phyloP scores from a whole-genome alignment of 805 yeast species.

The Wickerhamomyces tratensis region DNA sequence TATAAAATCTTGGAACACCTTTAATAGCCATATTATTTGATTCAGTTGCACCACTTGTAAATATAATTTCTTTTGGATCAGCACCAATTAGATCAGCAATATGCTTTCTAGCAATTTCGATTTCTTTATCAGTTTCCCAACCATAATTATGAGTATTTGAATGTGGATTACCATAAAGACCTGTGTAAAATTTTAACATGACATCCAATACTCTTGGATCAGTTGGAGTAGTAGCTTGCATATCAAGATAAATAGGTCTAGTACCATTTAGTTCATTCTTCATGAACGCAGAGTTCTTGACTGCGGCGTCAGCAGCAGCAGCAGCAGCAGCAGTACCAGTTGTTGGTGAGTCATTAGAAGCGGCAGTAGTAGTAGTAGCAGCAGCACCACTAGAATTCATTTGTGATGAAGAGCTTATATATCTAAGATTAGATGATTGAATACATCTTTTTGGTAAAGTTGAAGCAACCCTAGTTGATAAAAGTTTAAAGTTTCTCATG shows the following conservation, averaged over 20 bases:
- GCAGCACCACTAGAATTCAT: slow-evolving; percentile 6
- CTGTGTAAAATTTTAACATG: slow-evolving; percentile 81
- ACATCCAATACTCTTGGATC: slow-evolving; percentile 93
- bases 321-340: slow-evolving; percentile 6
- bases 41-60: slow-evolving; percentile 98
- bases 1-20: slow-evolving; percentile 92
- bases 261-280: slow-evolving; percentile 43
- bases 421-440: too few relatives aligned
- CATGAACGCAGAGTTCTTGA: slow-evolving; percentile 28
- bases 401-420: too few relatives aligned
- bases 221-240: slow-evolving; percentile 97
- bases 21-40: slow-evolving; percentile 90
- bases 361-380: slow-evolving; percentile 6
- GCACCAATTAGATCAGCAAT: slow-evolving; percentile 83
- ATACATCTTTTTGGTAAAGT: too few relatives aligned
- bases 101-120: slow-evolving; percentile 76
- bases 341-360: slow-evolving; percentile 6
- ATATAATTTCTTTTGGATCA: slow-evolving; percentile 92
- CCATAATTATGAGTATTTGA: slow-evolving; percentile 96
- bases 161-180: slow-evolving; percentile 96
- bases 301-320: slow-evolving; percentile 13
- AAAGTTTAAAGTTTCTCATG: too few relatives aligned
- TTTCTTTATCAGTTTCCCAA: slow-evolving; percentile 95
- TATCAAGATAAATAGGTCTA: slow-evolving; percentile 91
- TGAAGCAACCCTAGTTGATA: too few relatives aligned